Percentiles rank a stretch among this genome's conserved stretches.
phyloP scores from a whole-genome alignment of 2,329 filamentous ascomycete species.

The Trichophyton verrucosum region DNA sequence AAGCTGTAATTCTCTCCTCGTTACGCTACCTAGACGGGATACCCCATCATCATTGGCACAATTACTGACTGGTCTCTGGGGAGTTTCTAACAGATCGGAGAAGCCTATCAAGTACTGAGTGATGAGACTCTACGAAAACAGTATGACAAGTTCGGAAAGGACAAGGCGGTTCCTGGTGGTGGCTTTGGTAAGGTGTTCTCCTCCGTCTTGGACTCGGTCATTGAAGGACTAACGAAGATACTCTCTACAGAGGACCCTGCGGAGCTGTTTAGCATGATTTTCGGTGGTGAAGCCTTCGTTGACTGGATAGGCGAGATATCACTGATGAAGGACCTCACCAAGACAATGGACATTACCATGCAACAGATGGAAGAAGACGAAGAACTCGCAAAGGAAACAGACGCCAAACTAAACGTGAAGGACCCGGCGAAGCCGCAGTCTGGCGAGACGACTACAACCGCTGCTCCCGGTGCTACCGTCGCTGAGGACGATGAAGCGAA shows the following conservation, averaged over 20 bases:
- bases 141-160: constrained; percentile 97
- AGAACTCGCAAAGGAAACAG: constrained; percentile 42
- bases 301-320: constrained; percentile 98
- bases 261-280: constrained; percentile 98
- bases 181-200: constrained; percentile 56
- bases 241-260: constrained; percentile 60
- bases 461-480: background rate
- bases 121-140: constrained; percentile 74
- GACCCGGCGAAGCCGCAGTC: constrained; percentile 5
- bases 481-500: background rate
- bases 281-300: constrained; percentile 87
- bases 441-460: background rate
- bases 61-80: background rate
- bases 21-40: background rate
- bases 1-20: constrained; percentile 48
- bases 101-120: constrained; percentile 67
- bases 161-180: constrained; percentile 76
- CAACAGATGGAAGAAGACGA: constrained; percentile 56
- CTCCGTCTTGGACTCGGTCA: background rate
- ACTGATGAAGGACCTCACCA: constrained; percentile 94
- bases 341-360: constrained; percentile 97
- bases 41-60: background rate
- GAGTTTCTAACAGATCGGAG: constrained; percentile 42
- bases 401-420: constrained; percentile 30
- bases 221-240: constrained; percentile 9